Base-by-base conservation (phyloP, 1,139 yeast genomes). In the Sugiyamaella novakii region DNA sequence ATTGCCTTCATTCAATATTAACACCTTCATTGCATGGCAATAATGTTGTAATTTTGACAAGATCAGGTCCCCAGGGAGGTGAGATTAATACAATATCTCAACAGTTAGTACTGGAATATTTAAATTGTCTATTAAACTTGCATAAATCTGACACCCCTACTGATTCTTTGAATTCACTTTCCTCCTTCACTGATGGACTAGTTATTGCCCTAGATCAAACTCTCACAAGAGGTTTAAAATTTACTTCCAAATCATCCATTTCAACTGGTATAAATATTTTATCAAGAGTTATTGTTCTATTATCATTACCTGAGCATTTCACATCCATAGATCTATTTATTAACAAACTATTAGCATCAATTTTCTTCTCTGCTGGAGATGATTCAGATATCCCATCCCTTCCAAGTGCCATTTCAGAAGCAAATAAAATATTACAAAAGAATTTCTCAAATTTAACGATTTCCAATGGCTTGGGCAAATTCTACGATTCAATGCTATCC, bases 111-210 rank as follows among this genome's bases (percentile, higher is more conserved):
- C 21, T 30, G 39, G 42, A 33, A 21, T 45, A 28, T 12, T 22
- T 37, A 12, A 31, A 22, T 29, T 45, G 36, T 45, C 18, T 25
- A 7, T 12, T 37, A 30, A 22, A 8, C 6, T 5, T 27, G n/a
- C n/a, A n/a, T n/a, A n/a, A n/a, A 7, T 33, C 28, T 12, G 36
- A 21, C 12, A 11, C 37, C 5, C 12, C n/a, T 8, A 15, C 27
- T 22, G 5, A 19, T 5, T 6, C 15, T 28, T n/a, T 38, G n/a
- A 22, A 10, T 33, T 34, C 39, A 12, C 37, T 18, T 37, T 15
- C 25, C 29, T 42, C 8, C 30, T 48, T 25, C 29, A 30, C 31
- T 10, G 40, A 11, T 40, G 48, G 10, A 29, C 37, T 41, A 19
- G 14, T 30, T 18, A 2, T 4, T 10, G 15, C 15, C 3, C 29